A percentile compares a stretch with the other conserved stretches of the same genome.
phyloP scores from a whole-genome alignment of 345 rosid species.

The Acer negundo region DNA sequence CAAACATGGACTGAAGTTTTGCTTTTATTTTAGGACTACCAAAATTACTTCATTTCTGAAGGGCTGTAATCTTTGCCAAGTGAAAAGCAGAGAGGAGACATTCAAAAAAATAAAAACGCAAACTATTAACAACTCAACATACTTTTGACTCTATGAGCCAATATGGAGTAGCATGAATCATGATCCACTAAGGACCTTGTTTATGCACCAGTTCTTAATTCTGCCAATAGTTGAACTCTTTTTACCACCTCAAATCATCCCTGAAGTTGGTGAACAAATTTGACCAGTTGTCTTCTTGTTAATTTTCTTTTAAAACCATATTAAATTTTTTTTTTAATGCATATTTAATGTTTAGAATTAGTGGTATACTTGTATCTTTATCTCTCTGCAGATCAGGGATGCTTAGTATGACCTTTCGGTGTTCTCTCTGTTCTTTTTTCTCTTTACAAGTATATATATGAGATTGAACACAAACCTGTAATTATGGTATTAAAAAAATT shows the following conservation, averaged over 20 bases:
- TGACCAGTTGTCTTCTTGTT: too few species aligned
- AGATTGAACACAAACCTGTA: not conserved
- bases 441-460: too few species aligned
- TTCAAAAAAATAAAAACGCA: too few species aligned
- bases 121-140: not conserved
- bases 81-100: not conserved
- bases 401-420: not conserved
- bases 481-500: conserved; percentile 5
- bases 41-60: too few species aligned
- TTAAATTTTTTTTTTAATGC: not conserved
- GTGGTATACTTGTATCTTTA: not conserved
- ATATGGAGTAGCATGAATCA: not conserved
- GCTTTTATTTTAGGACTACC: not conserved
- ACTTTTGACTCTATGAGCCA: not conserved
- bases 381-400: not conserved
- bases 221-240: not conserved
- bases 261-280: conserved; percentile 1
- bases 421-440: not conserved
- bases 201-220: not conserved
- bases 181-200: not conserved
- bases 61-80: not conserved
- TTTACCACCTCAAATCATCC: not conserved
- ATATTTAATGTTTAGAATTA: not conserved
- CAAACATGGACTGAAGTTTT: not conserved
- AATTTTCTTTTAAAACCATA: not conserved